Base-by-base conservation (phyloP, 192 early-diverging fungal genomes). In the Entomortierella lignicola region DNA sequence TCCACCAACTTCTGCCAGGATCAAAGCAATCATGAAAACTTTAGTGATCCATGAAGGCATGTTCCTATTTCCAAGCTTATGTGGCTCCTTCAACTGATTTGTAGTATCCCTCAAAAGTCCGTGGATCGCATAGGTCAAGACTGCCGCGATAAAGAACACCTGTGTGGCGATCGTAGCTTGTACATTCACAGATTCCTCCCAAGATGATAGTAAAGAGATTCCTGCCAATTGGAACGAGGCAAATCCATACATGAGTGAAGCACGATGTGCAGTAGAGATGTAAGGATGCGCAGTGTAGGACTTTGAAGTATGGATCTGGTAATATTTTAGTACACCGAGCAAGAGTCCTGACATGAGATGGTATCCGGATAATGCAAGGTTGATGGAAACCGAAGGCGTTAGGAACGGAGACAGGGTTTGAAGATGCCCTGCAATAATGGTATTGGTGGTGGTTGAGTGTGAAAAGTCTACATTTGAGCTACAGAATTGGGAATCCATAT, bases 181-280 rank as follows among this genome's bases (percentile, higher is more conserved):
- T 0, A 69, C 32, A 25, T 79, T 79, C 13, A 48, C 47, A 0
- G 4, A 4, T 26, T 79, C 75, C 2, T 55, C 26, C 55, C 56
- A 79, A 13, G 75, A 34, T 0, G 75, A 79, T 7, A 69, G 31
- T 3, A 54, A n/a, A 1, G 75, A 62, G 13, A 70, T 23, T 0
- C 43, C 62, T 8, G 75, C 75, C 2, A 79, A 25, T 39, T 79
- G 75, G 0, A 57, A 51, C 1, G 75, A 79, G 5, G 75, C 67
- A 47, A 70, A 79, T 0, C 75, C 75, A 37, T 79, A 79, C 75
- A 79, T 79, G n/a, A 79, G 57, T 2, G 75, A 56, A 31, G 75
- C 75, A 5, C 75, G 66, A 50, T 79, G 75, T 7, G 75, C 66
- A 2, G 67, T 60, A 0, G 75, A 79, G 31, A 70, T 70, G 57